Evolutionary conservation across 257 asterid genomes (phyloP), one percentile per base, ranked within the genome.

Genomic region (Ilex asprella): DNA sequence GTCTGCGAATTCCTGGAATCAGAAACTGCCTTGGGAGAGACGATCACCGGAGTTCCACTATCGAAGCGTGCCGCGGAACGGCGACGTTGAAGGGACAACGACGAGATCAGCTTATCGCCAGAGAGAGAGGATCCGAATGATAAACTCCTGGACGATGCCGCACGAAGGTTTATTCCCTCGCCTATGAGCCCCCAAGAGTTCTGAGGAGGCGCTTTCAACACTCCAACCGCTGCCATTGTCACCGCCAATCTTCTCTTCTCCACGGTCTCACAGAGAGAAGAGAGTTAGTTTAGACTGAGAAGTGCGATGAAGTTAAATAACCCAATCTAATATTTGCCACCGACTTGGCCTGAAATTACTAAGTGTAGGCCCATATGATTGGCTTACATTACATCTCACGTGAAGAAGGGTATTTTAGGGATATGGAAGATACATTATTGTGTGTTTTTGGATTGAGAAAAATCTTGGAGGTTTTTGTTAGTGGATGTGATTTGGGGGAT

Each of bases 1-100:
- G 97, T 90, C 79, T 87, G 97, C 65, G 97, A 78, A 67, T 77
- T 90, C 67, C 83, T 95, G 41, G 97, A 90, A 78, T 90, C 97
- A 21, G 97, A 90, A 51, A 87, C 95, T 30, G 95, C 97, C 69
- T 83, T 85, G 10, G 97, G 97, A 30, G 94, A 84, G 3, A 90
- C 82, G 63, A 85, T 69, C 59, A 78, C 16, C 58, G 90, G 83
- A 47, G 35, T 68, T 53, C 80, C 75, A 0, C 60, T 51, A 5
- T 47, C 73, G 43, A 52, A 66, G 32, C 63, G 43, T 7, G 43
- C 73, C 30, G 52, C 69, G 3, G 60, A 64, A 58, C 73, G 71
- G 53, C 73, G 74, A 54, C 78, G 79, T 61, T 49, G 66, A 21
- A 67, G 6, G 16, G 16, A 60, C 16, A 55, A 58, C 2, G 69